Base-by-base conservation (phyloP, 257 asterid species). In the Handroanthus guayacan region DNA sequence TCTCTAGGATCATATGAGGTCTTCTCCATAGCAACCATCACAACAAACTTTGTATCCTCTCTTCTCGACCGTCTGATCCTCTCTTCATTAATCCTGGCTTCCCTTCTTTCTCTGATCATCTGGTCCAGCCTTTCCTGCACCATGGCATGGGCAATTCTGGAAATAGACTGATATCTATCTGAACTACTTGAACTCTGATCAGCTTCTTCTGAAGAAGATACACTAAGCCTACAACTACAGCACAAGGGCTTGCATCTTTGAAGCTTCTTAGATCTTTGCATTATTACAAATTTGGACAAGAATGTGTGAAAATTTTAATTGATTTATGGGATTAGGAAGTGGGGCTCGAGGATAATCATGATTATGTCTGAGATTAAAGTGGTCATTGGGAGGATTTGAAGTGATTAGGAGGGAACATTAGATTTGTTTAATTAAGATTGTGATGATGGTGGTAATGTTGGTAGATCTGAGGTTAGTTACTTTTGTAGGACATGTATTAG, bases 131-230 rank as follows among this genome's bases (percentile, higher is more conserved):
- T 87, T 66, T 93, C 96, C 68, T 93, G 98, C 56, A 93, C 96
- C 96, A 91, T 88, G 34, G 98, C 97, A 52, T 93, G 96, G 17
- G 96, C 86, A 9, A 93, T 79, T 85, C 95, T 89, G 10, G 97
- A 93, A 43, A 91, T 83, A 5, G 83, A 50, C 3, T 81, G 85
- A 71, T 79, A 77, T 48, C 88, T 78, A 7, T 38, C 83, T 2
- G 94, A 89, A 58, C 75, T 79, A 31, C 6, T 55, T 7, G 88
- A 82, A 77, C 86, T 87, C 58, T 25, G 31, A 25, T 88, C 96
- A 4, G 85, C 75, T 75, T 82, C 91, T 66, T 91, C 93, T 4
- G 86, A 75, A 0, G 98, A 86, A 3, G 97, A 93, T 31, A 93
- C 82, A 54, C 94, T 91, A 20, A 79, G 83, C 88, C 97, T 86